phyloP scores from a whole-genome alignment of 2,329 filamentous ascomycete genomes.

The Diatrype stigma region DNA sequence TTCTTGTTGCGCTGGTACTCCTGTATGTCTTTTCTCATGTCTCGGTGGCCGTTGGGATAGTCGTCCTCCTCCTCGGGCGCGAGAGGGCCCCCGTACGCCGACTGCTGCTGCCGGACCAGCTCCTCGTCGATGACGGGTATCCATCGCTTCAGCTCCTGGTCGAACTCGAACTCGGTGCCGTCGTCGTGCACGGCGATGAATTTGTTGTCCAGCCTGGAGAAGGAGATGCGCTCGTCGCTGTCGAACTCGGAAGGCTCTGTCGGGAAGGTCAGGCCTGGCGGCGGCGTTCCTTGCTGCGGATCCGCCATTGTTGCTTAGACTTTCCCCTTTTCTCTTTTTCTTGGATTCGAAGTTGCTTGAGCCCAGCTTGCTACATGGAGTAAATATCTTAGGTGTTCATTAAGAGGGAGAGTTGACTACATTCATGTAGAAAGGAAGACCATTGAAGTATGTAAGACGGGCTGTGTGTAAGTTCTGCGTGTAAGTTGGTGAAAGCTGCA shows the following conservation, averaged over 20 bases:
- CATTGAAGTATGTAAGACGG: not conserved
- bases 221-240: constrained; percentile 77
- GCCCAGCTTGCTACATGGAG: not conserved
- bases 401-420: no score
- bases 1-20: constrained; percentile 29
- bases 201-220: constrained; percentile 76
- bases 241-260: constrained; percentile 66
- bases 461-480: not conserved
- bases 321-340: no score
- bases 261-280: constrained; percentile 40
- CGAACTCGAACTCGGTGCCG: constrained; percentile 81
- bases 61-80: constrained; percentile 33
- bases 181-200: constrained; percentile 82
- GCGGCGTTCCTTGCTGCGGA: constrained; percentile 7
- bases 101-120: constrained; percentile 29
- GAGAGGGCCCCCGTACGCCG: constrained; percentile 29
- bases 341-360: no score
- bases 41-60: constrained; percentile 25
- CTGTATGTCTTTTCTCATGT: constrained; percentile 12
- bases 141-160: constrained; percentile 69
- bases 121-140: constrained; percentile 54
- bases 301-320: constrained; percentile 19
- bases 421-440: no score
- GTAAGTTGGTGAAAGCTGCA: no score
- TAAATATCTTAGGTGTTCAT: not conserved